These are phyloP conservation scores for Elaeagnus macrophylla DNA, from an alignment of 306 rosid species.

Conservation along the genomic window DNA sequence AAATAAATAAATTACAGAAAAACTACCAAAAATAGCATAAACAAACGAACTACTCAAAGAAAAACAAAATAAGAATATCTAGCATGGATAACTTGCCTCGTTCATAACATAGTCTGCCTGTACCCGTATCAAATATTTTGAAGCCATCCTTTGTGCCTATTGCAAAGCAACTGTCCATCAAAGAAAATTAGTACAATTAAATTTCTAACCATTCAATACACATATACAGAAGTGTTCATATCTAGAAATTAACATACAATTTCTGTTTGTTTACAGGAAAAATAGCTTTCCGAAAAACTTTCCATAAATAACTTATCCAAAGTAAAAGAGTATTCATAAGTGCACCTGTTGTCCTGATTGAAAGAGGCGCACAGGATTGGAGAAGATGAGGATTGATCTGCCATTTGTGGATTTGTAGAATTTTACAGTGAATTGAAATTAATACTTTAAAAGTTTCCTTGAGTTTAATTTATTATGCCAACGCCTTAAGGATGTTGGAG, in stretches of 20 bases:
- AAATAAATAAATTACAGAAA: no score
- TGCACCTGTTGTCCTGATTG: slow-evolving; percentile 78
- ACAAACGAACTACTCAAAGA: not conserved
- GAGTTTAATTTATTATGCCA: no score
- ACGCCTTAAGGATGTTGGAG: no score
- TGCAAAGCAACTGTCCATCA: slow-evolving; percentile 55
- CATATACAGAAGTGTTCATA: not conserved
- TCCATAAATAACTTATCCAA: not conserved
- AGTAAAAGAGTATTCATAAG: not conserved
- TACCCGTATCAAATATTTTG: slow-evolving; percentile 61
- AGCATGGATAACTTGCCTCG: slow-evolving; percentile 30
- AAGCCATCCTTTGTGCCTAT: slow-evolving; percentile 78
- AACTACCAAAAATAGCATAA: not conserved
- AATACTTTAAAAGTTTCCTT: no score
- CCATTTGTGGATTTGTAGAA: slow-evolving; percentile 29
- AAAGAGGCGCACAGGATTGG: slow-evolving; percentile 82
- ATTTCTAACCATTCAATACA: not conserved
- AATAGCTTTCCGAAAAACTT: not conserved
- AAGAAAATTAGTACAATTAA: slow-evolving; percentile 9
- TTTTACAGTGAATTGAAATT: no score
- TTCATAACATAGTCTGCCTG: slow-evolving; percentile 73
- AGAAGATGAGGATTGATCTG: slow-evolving; percentile 41
- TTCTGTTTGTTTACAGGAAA: slow-evolving; percentile 1
- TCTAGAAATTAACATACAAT: not conserved
- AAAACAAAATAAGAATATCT: no score